These are phyloP conservation scores for Xylaria grammica DNA, from an alignment of 495 filamentous ascomycete genomes.

Conservation along the genomic window DNA sequence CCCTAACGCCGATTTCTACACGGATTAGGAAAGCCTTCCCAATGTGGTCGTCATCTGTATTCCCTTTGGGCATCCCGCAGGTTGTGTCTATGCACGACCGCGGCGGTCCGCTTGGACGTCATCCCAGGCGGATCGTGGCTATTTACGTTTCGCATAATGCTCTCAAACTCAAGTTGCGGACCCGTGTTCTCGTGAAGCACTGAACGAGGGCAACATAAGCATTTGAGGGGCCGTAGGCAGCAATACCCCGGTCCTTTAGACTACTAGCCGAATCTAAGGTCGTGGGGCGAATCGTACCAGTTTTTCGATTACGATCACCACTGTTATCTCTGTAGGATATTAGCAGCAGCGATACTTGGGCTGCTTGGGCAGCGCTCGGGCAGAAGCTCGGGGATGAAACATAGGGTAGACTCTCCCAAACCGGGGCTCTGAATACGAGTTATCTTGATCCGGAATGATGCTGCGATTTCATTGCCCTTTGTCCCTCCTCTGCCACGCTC, in stretches of 20 bases:
- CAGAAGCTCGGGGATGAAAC: too few relatives aligned
- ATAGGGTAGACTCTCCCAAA: too few relatives aligned
- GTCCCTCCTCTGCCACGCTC: too few relatives aligned
- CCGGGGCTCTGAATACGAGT: too few relatives aligned
- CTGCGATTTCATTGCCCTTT: too few relatives aligned
- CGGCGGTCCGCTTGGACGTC: not conserved
- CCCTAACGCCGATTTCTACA: not conserved
- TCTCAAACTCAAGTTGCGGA: not conserved
- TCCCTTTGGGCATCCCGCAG: not conserved
- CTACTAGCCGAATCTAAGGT: not conserved
- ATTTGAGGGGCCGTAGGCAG: too few relatives aligned
- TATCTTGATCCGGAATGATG: too few relatives aligned
- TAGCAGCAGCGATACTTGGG: not conserved
- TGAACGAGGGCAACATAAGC: too few relatives aligned
- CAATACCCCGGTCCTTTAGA: too few relatives aligned
- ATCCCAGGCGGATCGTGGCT: not conserved
- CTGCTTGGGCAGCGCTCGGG: too few relatives aligned
- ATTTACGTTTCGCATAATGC: too few relatives aligned
- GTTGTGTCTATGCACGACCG: not conserved
- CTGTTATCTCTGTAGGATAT: not conserved
- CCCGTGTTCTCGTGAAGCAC: not conserved
- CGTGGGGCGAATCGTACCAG: too few relatives aligned
- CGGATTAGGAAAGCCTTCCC: conserved; percentile 6
- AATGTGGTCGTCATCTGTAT: conserved; percentile 1
- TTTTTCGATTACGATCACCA: not conserved